A percentile compares a stretch with the other conserved stretches of the same genome.
Conservation (phyloP, 495 filamentous ascomycete species). For the Bathelium albidoporum region DNA sequence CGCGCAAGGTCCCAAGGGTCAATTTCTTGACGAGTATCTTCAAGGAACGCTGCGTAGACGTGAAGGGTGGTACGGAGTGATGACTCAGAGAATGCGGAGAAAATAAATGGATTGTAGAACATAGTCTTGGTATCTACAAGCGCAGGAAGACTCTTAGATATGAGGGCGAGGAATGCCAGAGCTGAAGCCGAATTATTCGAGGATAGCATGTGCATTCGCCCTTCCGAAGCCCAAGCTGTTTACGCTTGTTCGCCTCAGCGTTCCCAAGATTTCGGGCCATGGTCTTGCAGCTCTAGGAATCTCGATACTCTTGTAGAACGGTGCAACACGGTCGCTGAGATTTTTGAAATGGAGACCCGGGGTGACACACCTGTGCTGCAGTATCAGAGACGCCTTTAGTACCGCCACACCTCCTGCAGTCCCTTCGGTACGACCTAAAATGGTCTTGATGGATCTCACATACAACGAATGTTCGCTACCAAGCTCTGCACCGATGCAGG, state of each 20-base stretch:
- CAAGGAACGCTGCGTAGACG: background rate
- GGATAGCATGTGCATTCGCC: constrained; percentile 8
- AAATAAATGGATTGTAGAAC: background rate
- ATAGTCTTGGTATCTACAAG: background rate
- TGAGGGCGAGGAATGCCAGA: background rate
- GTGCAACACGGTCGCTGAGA: background rate
- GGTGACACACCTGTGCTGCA: background rate
- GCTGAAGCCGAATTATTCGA: background rate
- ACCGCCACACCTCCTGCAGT: background rate
- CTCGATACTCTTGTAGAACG: background rate
- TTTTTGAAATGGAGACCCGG: constrained; percentile 5
- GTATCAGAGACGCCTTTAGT: background rate
- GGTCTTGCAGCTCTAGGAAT: background rate
- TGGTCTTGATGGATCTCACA: background rate
- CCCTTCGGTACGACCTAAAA: background rate
- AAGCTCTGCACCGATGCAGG: background rate
- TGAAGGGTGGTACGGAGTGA: background rate
- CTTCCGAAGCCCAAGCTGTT: constrained; percentile 5
- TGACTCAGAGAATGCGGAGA: background rate
- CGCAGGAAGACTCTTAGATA: background rate
- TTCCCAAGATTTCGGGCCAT: background rate
- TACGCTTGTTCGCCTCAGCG: background rate
- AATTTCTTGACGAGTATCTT: background rate
- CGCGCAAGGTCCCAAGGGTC: background rate
- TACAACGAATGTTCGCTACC: background rate